Evolutionary conservation across 768 basidiomycete genomes (phyloP), one percentile per base, ranked within the genome.

Genomic region (Trametopsis cervina): DNA sequence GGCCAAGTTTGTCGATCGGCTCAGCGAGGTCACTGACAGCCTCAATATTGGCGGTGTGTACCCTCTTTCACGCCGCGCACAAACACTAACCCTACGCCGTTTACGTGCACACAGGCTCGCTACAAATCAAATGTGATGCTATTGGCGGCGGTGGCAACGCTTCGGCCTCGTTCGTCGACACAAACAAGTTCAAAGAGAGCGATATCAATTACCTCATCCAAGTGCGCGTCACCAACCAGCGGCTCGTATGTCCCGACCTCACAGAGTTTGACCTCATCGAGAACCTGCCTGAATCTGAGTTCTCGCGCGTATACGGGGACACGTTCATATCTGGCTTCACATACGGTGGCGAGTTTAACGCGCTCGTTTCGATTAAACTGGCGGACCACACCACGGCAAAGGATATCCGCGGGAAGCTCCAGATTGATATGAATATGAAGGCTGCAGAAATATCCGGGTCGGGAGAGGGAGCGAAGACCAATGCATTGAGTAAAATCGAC

Each of bases 131-230:
- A 17, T 40, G 39, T 22, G 39, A 40, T 22, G 39, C 39, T 11
- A 40, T 40, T 22, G 39, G 39, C 4, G 39, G 39, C 39, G 39
- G 39, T 22, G 39, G 39, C 39, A 22, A 22, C 12, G 39, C 39
- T 18, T 11, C 18, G 18, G 39, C 39, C 5, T 40, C 39, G 4
- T 40, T 40, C 39, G 23, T 40, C 39, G 39, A 40, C 39, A 20
- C 39, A 22, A 40, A 40, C 39, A 40, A 40, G 39, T 40, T 40
- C 39, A 40, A 40, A 17, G 39, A 40, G 39, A 40, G 39, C 39
- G 39, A 40, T 22, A 40, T 40, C 39, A 40, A 40, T 22, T 40
- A 40, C 39, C 23, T 4, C 12, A 40, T 40, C 39, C 39, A 40
- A 22, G 39, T 40, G 18, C 18, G 23, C 18, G 39, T 40, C 4